Conservation (phyloP, 768 basidiomycete genomes). For the Amanita phalloides region DNA sequence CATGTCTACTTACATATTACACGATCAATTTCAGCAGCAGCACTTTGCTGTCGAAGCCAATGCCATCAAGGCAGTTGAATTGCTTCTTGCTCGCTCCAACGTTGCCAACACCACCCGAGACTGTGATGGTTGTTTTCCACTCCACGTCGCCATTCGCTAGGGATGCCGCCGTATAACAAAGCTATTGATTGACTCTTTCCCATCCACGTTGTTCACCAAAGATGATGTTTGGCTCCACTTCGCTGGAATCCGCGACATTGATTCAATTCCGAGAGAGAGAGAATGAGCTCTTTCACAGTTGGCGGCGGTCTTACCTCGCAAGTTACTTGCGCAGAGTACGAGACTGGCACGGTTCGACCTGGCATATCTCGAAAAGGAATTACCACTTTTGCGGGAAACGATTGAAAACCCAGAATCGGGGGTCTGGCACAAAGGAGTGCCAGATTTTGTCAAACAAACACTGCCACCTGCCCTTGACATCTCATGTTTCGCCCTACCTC, state of each 20-base stretch:
- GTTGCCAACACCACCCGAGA: constrained; percentile 29
- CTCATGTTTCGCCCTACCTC: background rate
- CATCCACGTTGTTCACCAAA: constrained; percentile 31
- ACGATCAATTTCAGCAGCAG: constrained; percentile 29
- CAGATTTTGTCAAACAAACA: constrained; percentile 6
- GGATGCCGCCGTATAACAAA: constrained; percentile 24
- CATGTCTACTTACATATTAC: background rate
- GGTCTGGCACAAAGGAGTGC: background rate
- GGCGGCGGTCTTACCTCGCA: background rate
- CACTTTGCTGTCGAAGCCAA: constrained; percentile 37
- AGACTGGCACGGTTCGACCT: constrained; percentile 6
- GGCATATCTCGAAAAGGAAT: constrained; percentile 11
- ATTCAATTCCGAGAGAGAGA: constrained; percentile 13
- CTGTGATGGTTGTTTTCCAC: constrained; percentile 36
- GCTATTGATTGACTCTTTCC: constrained; percentile 25
- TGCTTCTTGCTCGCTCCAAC: constrained; percentile 27
- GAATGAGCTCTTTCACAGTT: background rate
- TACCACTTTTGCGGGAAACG: constrained; percentile 15
- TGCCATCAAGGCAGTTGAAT: constrained; percentile 16
- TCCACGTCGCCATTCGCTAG: constrained; percentile 34
- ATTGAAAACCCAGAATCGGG: constrained; percentile 7
- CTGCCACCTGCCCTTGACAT: constrained; percentile 6
- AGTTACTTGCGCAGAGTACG: background rate
- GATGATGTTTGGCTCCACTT: constrained; percentile 36
- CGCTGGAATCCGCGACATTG: constrained; percentile 25